phyloP scores from a whole-genome alignment of 352 stramenopile species.

The Phytopythium vexans region DNA sequence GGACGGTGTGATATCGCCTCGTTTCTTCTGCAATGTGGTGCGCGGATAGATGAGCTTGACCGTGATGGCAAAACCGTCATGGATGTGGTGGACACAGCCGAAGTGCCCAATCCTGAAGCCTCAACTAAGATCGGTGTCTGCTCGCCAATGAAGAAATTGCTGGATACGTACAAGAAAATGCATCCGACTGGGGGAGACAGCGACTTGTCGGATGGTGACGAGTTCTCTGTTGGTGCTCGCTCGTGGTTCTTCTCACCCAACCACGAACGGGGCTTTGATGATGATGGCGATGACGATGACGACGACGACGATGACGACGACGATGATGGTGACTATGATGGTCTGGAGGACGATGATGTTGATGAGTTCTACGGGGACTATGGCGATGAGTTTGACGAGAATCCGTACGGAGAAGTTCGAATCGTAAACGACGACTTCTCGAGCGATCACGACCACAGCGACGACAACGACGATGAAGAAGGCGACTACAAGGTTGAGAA shows the following conservation, averaged over 20 bases:
- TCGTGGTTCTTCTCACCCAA: constrained; percentile 45
- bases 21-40: constrained; percentile 75
- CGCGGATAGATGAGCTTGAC: constrained; percentile 49
- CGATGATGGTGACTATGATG: constrained; percentile 40
- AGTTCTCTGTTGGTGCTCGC: constrained; percentile 13
- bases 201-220: constrained; percentile 47
- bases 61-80: constrained; percentile 49
- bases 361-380: constrained; percentile 18
- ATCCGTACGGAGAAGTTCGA: constrained; percentile 15
- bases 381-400: constrained; percentile 21
- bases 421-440: constrained; percentile 25
- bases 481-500: background rate
- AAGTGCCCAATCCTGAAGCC: constrained; percentile 5
- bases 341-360: constrained; percentile 59
- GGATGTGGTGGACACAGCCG: constrained; percentile 24
- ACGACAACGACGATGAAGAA: constrained; percentile 6
- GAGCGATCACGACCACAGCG: constrained; percentile 32
- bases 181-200: constrained; percentile 35
- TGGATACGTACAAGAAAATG: constrained; percentile 43
- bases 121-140: background rate
- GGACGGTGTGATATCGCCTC: constrained; percentile 74
- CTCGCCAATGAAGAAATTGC: constrained; percentile 50
- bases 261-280: constrained; percentile 37
- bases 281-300: constrained; percentile 47
- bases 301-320: constrained; percentile 57